Evolutionary conservation across 208 protist species (phyloP).

Genomic region (Porcisia deanei): DNA sequence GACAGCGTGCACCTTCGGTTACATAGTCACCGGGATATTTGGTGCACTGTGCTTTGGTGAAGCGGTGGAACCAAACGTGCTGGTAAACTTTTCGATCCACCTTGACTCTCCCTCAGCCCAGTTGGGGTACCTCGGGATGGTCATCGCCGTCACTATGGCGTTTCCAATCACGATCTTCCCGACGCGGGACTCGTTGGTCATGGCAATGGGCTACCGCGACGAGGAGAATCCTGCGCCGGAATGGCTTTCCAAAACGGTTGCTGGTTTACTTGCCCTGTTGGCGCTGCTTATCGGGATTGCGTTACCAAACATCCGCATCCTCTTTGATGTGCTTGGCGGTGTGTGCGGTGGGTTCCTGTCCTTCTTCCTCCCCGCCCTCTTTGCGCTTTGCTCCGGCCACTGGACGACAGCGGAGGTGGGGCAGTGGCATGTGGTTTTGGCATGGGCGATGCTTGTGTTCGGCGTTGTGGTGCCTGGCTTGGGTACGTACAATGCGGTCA

Average conservation of each 20-base stretch:
- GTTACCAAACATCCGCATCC: conserved; percentile 73
- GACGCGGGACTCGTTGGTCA: conserved; percentile 70
- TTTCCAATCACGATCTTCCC: conserved; percentile 88
- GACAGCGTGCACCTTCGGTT: conserved; percentile 59
- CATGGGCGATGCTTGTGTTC: conserved; percentile 47
- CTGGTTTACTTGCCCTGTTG: conserved; percentile 55
- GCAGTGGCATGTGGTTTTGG: conserved; percentile 32
- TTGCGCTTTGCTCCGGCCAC: conserved; percentile 56
- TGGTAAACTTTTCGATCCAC: conserved; percentile 69
- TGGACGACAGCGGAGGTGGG: conserved; percentile 49
- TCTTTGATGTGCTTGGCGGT: conserved; percentile 81
- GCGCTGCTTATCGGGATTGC: conserved; percentile 62
- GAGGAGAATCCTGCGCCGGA: conserved; percentile 34
- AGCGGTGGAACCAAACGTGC: conserved; percentile 65
- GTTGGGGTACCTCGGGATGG: conserved; percentile 71
- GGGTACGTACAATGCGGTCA: conserved; percentile 54
- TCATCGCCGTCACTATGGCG: conserved; percentile 73
- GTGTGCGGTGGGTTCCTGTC: conserved; percentile 70
- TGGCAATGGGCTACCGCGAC: conserved; percentile 55
- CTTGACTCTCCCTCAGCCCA: conserved; percentile 48
- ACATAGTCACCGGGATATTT: conserved; percentile 65
- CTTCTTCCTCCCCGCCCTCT: conserved; percentile 77
- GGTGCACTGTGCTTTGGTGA: conserved; percentile 68
- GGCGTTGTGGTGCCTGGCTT: conserved; percentile 53
- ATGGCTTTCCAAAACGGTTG: conserved; percentile 46